A percentile compares a stretch with the other conserved stretches of the same genome.
Conservation (phyloP, 768 basidiomycete genomes). For the Leucocoprinus leucothites region DNA sequence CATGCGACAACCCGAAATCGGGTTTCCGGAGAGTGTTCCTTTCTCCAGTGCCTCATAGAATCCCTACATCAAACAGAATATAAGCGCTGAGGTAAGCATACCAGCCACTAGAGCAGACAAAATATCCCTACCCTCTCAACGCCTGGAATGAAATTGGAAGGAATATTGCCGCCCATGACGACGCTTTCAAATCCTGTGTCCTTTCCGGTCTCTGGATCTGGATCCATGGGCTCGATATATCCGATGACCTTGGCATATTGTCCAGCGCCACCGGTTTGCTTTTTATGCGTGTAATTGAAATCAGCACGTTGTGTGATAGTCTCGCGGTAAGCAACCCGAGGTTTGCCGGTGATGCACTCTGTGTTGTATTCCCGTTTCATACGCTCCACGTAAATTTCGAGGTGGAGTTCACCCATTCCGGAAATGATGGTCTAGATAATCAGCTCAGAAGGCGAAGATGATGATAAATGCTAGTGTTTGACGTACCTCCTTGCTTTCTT, state of each 20-base stretch:
- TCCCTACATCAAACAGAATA: slow-evolving; percentile 48
- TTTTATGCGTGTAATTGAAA: slow-evolving; percentile 94
- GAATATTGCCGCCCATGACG: slow-evolving; percentile 92
- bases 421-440: slow-evolving; percentile 92
- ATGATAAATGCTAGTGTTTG: not conserved
- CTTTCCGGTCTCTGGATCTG: slow-evolving; percentile 70
- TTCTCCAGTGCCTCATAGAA: slow-evolving; percentile 94
- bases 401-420: slow-evolving; percentile 98
- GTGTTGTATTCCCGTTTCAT: slow-evolving; percentile 98
- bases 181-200: slow-evolving; percentile 81
- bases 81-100: not conserved
- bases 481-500: slow-evolving; percentile 87
- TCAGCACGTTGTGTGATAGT: slow-evolving; percentile 80
- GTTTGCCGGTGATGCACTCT: slow-evolving; percentile 90
- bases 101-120: not conserved
- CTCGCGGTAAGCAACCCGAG: slow-evolving; percentile 95
- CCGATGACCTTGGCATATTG: slow-evolving; percentile 95
- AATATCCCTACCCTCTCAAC: slow-evolving; percentile 74
- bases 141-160: slow-evolving; percentile 88
- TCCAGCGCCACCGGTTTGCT: slow-evolving; percentile 96
- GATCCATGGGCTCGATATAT: slow-evolving; percentile 85
- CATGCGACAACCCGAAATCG: slow-evolving; percentile 80
- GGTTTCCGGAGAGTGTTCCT: slow-evolving; percentile 85
- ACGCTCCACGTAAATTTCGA: slow-evolving; percentile 98
- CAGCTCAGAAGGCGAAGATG: not conserved